Conservation (phyloP, 768 basidiomycete genomes). For the Crepidotus variabilis region DNA sequence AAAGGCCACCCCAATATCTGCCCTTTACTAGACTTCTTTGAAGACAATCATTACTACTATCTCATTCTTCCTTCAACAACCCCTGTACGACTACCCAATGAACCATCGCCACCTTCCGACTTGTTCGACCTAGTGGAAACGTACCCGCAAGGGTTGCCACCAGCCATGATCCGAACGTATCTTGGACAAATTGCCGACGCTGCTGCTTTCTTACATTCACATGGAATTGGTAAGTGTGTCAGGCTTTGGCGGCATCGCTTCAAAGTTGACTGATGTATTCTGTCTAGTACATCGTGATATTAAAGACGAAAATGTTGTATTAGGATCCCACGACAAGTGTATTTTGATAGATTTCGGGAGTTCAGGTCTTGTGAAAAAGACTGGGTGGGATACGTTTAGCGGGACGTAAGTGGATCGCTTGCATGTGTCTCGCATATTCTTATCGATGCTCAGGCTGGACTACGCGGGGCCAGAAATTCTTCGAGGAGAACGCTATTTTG, state of each 20-base stretch:
- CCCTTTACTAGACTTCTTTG: constrained; percentile 93
- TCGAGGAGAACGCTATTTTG: constrained; percentile 90
- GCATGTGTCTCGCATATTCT: constrained; percentile 3
- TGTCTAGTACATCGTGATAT: constrained; percentile 88
- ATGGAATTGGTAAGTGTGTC: constrained; percentile 78
- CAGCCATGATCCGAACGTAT: constrained; percentile 72
- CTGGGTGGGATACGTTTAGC: constrained; percentile 89
- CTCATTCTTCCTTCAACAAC: constrained; percentile 80
- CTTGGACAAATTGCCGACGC: constrained; percentile 95
- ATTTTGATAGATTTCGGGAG: constrained; percentile 98
- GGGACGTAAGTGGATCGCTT: constrained; percentile 67
- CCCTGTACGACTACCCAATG: constrained; percentile 50
- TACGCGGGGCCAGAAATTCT: constrained; percentile 97
- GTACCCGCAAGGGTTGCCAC: constrained; percentile 80
- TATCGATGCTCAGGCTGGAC: constrained; percentile 55
- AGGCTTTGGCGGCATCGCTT: not conserved
- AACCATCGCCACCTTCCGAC: constrained; percentile 65
- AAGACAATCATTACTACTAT: constrained; percentile 95
- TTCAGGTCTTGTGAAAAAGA: constrained; percentile 78
- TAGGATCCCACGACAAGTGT: constrained; percentile 76
- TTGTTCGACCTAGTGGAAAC: constrained; percentile 94
- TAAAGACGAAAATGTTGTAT: constrained; percentile 95
- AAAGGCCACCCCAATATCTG: constrained; percentile 96
- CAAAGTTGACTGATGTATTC: constrained; percentile 5
- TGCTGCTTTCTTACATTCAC: constrained; percentile 80